Percentiles rank a stretch among this genome's conserved stretches.
Conservation (phyloP, 2,329 filamentous ascomycete species). For the Penicillium sp. region DNA sequence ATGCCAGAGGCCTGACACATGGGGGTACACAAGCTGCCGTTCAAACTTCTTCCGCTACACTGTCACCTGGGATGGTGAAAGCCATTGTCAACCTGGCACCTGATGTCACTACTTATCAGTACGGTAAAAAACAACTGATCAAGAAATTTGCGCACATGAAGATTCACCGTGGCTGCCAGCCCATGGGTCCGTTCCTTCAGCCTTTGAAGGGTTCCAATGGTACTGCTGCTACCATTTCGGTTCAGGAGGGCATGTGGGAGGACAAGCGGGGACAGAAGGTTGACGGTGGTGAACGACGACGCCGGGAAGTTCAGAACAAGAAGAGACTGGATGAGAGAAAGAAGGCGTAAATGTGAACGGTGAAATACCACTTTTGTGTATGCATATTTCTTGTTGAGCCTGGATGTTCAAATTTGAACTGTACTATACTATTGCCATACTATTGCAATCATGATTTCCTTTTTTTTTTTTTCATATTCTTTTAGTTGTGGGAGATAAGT, state of each 20-base stretch:
- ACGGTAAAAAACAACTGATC: slow-evolving; percentile 43
- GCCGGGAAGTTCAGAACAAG: slow-evolving; percentile 83
- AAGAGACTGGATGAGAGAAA: slow-evolving; percentile 74
- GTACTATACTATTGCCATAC: slow-evolving; percentile 22
- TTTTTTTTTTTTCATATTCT: neutral
- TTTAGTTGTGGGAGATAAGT: neutral
- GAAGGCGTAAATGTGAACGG: slow-evolving; percentile 44
- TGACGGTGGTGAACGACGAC: slow-evolving; percentile 90
- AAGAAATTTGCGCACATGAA: slow-evolving; percentile 63
- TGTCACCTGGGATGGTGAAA: slow-evolving; percentile 55
- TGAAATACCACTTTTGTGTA: slow-evolving; percentile 11
- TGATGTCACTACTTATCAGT: slow-evolving; percentile 55
- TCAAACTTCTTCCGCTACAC: slow-evolving; percentile 50
- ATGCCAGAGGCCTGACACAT: slow-evolving; percentile 30
- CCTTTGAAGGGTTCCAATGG: slow-evolving; percentile 62
- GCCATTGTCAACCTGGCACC: slow-evolving; percentile 61
- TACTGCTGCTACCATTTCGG: slow-evolving; percentile 62
- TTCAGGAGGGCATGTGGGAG: slow-evolving; percentile 92
- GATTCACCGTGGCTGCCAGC: slow-evolving; percentile 65
- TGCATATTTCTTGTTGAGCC: slow-evolving; percentile 18
- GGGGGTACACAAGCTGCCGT: slow-evolving; percentile 22
- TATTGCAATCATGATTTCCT: slow-evolving; percentile 7
- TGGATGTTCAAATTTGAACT: slow-evolving; percentile 16
- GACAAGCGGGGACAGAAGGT: slow-evolving; percentile 82
- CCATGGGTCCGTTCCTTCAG: slow-evolving; percentile 72